Conservation (phyloP, 805 yeast species). For the Candida sithepensis region DNA sequence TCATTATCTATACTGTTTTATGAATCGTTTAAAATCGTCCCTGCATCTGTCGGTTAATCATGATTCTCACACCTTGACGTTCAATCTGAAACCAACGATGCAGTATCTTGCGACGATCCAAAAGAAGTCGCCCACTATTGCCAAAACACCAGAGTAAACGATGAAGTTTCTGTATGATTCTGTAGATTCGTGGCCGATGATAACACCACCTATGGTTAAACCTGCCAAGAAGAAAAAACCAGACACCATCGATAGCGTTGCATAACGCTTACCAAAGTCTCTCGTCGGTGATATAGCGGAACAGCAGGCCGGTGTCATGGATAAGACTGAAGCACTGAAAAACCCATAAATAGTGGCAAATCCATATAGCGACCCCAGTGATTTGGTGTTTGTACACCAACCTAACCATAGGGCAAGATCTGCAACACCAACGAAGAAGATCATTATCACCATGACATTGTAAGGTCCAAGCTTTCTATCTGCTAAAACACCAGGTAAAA, state of each 20-base stretch:
- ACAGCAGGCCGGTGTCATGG: slow-evolving; percentile 56
- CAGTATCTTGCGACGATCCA: slow-evolving; percentile 43
- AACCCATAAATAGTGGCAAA: slow-evolving; percentile 53
- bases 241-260: slow-evolving; percentile 26
- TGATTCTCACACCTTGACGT: slow-evolving; percentile 14
- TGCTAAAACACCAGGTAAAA: slow-evolving; percentile 51
- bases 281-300: slow-evolving; percentile 50
- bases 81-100: slow-evolving; percentile 40
- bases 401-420: slow-evolving; percentile 59
- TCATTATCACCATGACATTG: slow-evolving; percentile 50
- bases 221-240: slow-evolving; percentile 32
- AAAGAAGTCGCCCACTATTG: slow-evolving; percentile 34
- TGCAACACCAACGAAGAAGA: slow-evolving; percentile 40
- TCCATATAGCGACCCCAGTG: slow-evolving; percentile 39
- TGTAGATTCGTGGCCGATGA: slow-evolving; percentile 31
- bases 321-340: slow-evolving; percentile 51
- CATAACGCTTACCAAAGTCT: slow-evolving; percentile 22
- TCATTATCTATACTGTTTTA: too few species aligned
- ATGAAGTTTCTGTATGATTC: slow-evolving; percentile 35
- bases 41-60: too few species aligned
- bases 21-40: too few species aligned
- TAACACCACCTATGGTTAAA: slow-evolving; percentile 32
- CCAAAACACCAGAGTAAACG: slow-evolving; percentile 34
- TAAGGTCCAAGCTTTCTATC: slow-evolving; percentile 49
- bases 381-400: slow-evolving; percentile 38